Conservation (phyloP, 768 basidiomycete genomes). For the Termitomyces eurrhizus region DNA sequence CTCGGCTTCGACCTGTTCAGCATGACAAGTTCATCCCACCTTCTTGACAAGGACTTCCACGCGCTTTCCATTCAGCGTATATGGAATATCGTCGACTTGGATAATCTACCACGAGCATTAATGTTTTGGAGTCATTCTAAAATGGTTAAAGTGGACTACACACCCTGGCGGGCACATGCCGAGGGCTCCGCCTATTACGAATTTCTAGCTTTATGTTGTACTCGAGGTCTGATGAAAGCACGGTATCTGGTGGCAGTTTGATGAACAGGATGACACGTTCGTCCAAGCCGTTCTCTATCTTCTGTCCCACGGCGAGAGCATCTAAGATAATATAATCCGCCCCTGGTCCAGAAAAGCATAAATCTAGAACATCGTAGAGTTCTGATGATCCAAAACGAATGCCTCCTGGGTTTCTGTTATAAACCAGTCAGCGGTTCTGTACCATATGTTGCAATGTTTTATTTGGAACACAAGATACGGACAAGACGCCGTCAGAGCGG, state of each 20-base stretch:
- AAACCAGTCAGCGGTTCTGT: slow-evolving; percentile 21
- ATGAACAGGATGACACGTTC: slow-evolving; percentile 77
- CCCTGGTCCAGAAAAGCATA: slow-evolving; percentile 45
- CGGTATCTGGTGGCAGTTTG: slow-evolving; percentile 50
- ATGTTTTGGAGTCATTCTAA: not conserved
- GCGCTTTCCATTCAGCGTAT: slow-evolving; percentile 78
- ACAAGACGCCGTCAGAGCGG: slow-evolving; percentile 79
- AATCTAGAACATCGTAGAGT: slow-evolving; percentile 75
- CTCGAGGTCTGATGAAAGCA: slow-evolving; percentile 48
- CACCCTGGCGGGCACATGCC: slow-evolving; percentile 76
- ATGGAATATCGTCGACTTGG: slow-evolving; percentile 67
- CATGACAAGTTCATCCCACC: slow-evolving; percentile 30
- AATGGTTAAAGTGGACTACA: slow-evolving; percentile 19
- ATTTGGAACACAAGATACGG: slow-evolving; percentile 24
- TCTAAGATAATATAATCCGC: slow-evolving; percentile 45
- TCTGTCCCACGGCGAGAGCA: slow-evolving; percentile 68
- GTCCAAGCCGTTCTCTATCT: slow-evolving; percentile 59
- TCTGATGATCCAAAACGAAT: slow-evolving; percentile 80
- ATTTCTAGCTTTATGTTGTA: slow-evolving; percentile 59
- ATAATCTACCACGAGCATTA: slow-evolving; percentile 44
- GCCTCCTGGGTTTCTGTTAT: slow-evolving; percentile 70
- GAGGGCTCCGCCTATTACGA: slow-evolving; percentile 57
- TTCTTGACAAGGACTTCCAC: slow-evolving; percentile 80
- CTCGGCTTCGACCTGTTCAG: not conserved
- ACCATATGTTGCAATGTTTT: slow-evolving; percentile 7